Percentiles rank a stretch among this genome's conserved stretches.
Evolutionary conservation across 2,329 filamentous ascomycete genomes (phyloP).

Genomic region (Colletotrichum eleusines): DNA sequence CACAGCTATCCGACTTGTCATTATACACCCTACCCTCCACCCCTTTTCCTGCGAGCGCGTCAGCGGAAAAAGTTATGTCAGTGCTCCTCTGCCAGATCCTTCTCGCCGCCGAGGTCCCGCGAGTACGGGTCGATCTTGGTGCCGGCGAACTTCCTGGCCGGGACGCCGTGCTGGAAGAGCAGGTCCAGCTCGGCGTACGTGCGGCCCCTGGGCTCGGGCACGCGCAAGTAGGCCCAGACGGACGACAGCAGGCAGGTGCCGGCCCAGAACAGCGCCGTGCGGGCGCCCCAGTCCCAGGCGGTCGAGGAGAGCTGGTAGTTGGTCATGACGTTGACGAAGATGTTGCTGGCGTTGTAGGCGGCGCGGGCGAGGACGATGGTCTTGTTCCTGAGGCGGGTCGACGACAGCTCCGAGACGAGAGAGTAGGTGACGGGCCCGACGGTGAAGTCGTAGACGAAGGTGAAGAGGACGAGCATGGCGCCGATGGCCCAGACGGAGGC

Average conservation of each 20-base stretch:
- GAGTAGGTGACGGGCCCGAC: constrained; percentile 67
- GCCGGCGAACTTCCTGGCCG: constrained; percentile 56
- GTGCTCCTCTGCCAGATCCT: constrained; percentile 35
- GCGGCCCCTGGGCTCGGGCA: constrained; percentile 66
- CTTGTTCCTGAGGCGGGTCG: constrained; percentile 65
- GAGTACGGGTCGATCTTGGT: constrained; percentile 55
- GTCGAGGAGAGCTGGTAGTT: constrained; percentile 61
- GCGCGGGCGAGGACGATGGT: constrained; percentile 65
- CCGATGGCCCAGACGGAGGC: constrained; percentile 58
- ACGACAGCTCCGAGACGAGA: constrained; percentile 65
- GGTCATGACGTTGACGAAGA: constrained; percentile 63
- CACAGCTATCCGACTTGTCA: constrained; percentile 12
- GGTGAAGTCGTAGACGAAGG: constrained; percentile 66
- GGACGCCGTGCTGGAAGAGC: constrained; percentile 54
- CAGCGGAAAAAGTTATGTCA: not conserved
- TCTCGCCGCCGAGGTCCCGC: constrained; percentile 33
- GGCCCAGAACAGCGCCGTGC: constrained; percentile 61
- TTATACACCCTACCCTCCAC: not conserved
- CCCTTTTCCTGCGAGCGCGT: not conserved
- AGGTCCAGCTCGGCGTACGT: constrained; percentile 60
- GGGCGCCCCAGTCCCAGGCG: constrained; percentile 62
- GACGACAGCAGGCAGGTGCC: constrained; percentile 61
- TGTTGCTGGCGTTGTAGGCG: constrained; percentile 62
- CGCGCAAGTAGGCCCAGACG: constrained; percentile 63
- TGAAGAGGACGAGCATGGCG: constrained; percentile 63